Evolutionary conservation across 2,329 filamentous ascomycete species (phyloP).

Genomic region (Fusarium aywerte): DNA sequence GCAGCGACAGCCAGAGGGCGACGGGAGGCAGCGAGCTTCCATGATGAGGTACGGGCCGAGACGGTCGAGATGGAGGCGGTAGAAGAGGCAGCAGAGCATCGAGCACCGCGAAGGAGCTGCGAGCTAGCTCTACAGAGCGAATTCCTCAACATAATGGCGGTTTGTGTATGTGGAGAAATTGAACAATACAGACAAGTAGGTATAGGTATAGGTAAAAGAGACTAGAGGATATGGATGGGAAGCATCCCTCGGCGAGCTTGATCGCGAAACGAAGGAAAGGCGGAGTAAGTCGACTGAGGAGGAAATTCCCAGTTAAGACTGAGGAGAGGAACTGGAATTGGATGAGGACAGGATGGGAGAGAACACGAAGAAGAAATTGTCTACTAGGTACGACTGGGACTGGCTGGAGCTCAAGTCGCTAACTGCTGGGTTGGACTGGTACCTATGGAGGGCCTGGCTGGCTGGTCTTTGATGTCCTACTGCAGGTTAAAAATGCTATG

Average conservation of each 20-base stretch:
- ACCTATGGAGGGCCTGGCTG: background rate
- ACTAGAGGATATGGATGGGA: slow-evolving; percentile 43
- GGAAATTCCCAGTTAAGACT: slow-evolving; percentile 32
- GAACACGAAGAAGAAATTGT: slow-evolving; percentile 43
- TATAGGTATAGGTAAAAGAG: slow-evolving; percentile 7
- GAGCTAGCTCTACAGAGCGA: slow-evolving; percentile 73
- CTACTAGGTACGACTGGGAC: slow-evolving; percentile 17
- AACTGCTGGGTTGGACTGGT: slow-evolving; percentile 7
- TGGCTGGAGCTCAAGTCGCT: slow-evolving; percentile 37
- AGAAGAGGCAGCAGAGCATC: slow-evolving; percentile 56
- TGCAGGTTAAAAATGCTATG: slow-evolving; percentile 45
- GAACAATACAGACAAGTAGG: slow-evolving; percentile 30
- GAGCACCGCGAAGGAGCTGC: slow-evolving; percentile 68
- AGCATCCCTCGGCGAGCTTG: slow-evolving; percentile 50
- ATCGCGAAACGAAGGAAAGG: slow-evolving; percentile 56
- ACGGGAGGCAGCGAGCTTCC: slow-evolving; percentile 59
- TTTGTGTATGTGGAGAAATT: slow-evolving; percentile 34
- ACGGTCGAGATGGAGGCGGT: slow-evolving; percentile 58
- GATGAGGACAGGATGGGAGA: slow-evolving; percentile 20
- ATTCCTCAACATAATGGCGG: slow-evolving; percentile 75
- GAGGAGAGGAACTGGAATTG: slow-evolving; percentile 36
- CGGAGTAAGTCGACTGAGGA: slow-evolving; percentile 59
- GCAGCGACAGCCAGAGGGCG: slow-evolving; percentile 61
- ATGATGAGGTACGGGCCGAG: slow-evolving; percentile 55
- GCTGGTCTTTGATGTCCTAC: slow-evolving; percentile 45